Evolutionary conservation across 805 yeast genomes (phyloP), one percentile per base, ranked within the genome.

Genomic region (Metschnikowia similis): DNA sequence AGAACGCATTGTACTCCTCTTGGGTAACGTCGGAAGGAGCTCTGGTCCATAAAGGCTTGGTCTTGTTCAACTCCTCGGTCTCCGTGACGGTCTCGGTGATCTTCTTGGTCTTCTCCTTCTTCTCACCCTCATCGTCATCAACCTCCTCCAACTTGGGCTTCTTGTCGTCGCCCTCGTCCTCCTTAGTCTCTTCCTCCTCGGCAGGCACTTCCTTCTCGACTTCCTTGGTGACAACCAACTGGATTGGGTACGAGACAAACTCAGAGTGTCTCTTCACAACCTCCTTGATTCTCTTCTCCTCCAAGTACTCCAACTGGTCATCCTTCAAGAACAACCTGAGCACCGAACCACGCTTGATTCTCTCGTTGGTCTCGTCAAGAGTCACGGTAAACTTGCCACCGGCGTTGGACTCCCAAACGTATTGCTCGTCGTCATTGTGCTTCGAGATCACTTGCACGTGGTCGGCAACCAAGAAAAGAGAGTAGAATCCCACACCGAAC

Each of bases 401-500:
- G 59, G 99, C 99, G 66, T 94, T 91, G 46, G 99, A 94, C 81
- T 94, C 99, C 99, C 99, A 94, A 66, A 94, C 79, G 85, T 94
- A 94, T 81, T 94, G 99, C 74, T 94, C 98, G 72, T 94, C 99
- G 67, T 94, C 99, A 71, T 94, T 94, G 83, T 90, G 86, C 82
- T 94, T 94, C 55, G 99, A 89, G 71, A 94, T 89, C 64, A 94
- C 99, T 80, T 94, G 97, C 58, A 94, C 99, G 64, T 83, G 89
- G 80, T 94, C 99, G 65, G 99, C 98, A 70, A 94, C 99, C 80
- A 94, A 83, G 88, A 94, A 94, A 62, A 92, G 81, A 49, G 99
- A 94, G 86, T 94, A 94, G 92, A 94, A 94, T 85, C 99, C 99
- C 65, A 94, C 99, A 90, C 99, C 99, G 81, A 94, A 94, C 80